Evolutionary conservation across 352 stramenopile species (phyloP).

Genomic region (Globisporangium splendens): DNA sequence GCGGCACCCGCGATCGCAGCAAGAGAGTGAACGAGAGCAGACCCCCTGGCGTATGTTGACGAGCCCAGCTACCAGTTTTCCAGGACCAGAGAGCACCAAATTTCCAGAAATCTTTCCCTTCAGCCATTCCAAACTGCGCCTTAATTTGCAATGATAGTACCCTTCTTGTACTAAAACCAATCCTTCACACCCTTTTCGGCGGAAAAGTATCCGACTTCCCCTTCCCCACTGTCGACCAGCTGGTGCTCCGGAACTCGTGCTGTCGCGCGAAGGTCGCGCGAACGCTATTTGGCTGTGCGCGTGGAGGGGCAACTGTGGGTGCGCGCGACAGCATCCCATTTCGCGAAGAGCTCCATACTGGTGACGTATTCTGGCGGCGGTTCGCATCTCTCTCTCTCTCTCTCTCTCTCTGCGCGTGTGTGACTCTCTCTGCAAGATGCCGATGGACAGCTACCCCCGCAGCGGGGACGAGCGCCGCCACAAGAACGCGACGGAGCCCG

Average conservation of each 20-base stretch:
- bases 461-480: slow-evolving; percentile 1
- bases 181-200: no score
- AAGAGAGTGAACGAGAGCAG: no score
- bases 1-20: no score
- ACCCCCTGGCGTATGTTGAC: no score
- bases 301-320: background rate
- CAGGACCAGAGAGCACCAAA: no score
- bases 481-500: background rate
- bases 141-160: no score
- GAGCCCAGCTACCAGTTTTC: no score
- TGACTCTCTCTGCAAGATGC: slow-evolving; percentile 1
- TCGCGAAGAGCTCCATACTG: background rate
- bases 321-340: background rate
- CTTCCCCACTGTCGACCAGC: background rate
- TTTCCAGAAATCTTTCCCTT: no score
- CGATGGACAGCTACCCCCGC: slow-evolving; percentile 6
- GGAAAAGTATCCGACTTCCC: no score
- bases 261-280: background rate
- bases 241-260: background rate
- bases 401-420: background rate
- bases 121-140: no score
- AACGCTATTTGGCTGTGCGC: background rate
- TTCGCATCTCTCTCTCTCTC: background rate
- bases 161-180: no score
- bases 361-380: background rate